A percentile compares a stretch with the other conserved stretches of the same genome.
Conservation (phyloP, 225 moss, liverwort and hornwort species). For the Asterella californica region DNA sequence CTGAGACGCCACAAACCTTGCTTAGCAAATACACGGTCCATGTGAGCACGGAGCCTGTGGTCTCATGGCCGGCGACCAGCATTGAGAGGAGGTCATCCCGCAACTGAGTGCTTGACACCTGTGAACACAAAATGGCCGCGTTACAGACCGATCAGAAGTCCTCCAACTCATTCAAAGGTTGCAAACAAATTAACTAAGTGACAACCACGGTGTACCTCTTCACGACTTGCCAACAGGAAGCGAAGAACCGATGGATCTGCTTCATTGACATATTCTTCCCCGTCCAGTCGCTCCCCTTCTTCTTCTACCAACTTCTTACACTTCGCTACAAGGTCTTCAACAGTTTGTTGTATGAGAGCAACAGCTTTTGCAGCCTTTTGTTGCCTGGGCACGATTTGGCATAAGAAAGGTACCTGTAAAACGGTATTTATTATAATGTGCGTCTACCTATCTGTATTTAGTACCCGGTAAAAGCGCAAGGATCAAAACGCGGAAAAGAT, state of each 20-base stretch:
- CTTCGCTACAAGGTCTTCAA: constrained; percentile 71
- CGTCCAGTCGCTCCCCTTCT: constrained; percentile 86
- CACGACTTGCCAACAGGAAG: constrained; percentile 91
- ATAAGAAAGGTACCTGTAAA: constrained; percentile 71
- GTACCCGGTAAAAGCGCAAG: no score
- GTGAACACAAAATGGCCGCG: neutral
- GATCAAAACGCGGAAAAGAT: no score
- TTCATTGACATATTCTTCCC: constrained; percentile 97
- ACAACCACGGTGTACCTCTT: constrained; percentile 51
- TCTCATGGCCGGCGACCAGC: constrained; percentile 99
- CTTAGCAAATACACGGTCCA: constrained; percentile 96
- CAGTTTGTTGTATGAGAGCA: constrained; percentile 67
- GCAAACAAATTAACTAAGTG: neutral
- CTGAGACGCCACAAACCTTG: constrained; percentile 49
- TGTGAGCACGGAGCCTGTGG: constrained; percentile 94
- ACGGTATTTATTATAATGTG: no score
- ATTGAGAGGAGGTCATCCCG: constrained; percentile 99
- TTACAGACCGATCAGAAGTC: neutral
- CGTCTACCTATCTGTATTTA: no score
- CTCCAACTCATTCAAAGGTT: neutral
- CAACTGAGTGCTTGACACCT: constrained; percentile 91
- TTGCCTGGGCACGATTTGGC: constrained; percentile 90
- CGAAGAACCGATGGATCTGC: constrained; percentile 95
- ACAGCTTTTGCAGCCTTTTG: constrained; percentile 93
- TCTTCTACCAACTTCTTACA: constrained; percentile 89